Evolutionary conservation across 768 basidiomycete genomes (phyloP), one percentile per base, ranked within the genome.

Genomic region (Agrocybe pediades): DNA sequence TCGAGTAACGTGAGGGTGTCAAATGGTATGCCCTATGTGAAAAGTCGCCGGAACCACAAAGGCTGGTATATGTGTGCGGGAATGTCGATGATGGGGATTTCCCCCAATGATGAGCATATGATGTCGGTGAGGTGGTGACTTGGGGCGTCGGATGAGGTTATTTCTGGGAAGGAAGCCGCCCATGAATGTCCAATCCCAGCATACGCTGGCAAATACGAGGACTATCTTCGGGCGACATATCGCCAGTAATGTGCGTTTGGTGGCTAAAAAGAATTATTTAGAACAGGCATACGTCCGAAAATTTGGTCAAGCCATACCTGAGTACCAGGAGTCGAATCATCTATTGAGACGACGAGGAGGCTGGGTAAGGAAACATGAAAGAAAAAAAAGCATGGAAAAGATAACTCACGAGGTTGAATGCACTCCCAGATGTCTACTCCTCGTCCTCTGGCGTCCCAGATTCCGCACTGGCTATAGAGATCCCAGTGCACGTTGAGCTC

Each of bases 351-450:
- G 39, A 7, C 57, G 50, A 62, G 55, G 24, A 39, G 27, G 20
- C 17, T 19, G 11, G 41, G 46, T 16, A 39, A 33, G 19, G 20
- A 39, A 27, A 47, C 41, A 21, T 27, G 36, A 17, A n/a, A 40
- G 33, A 36, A 13, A 36, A n/a, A 36, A 36, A 15, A 30, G n/a
- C 11, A 33, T 4, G 15, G 9, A 53, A 30, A 15, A 42, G 26
- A 13, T 24, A 23, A 79, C 85, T 70, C 69, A 89, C 88, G 88
- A 61, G 82, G 79, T 68, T 75, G 70, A 49, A 88, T 73, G 65
- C 88, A 90, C 62, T 90, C 87, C 87, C 87, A 90, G 50, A 90
- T 79, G 51, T 88, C 85, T 39, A 90, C 88, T 23, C 85, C 82
- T 36, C 82, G 80, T 48, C 81, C 76, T 68, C 77, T 80, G 20